Conservation (phyloP, 106 monocot species). For the Allium cepa region DNA sequence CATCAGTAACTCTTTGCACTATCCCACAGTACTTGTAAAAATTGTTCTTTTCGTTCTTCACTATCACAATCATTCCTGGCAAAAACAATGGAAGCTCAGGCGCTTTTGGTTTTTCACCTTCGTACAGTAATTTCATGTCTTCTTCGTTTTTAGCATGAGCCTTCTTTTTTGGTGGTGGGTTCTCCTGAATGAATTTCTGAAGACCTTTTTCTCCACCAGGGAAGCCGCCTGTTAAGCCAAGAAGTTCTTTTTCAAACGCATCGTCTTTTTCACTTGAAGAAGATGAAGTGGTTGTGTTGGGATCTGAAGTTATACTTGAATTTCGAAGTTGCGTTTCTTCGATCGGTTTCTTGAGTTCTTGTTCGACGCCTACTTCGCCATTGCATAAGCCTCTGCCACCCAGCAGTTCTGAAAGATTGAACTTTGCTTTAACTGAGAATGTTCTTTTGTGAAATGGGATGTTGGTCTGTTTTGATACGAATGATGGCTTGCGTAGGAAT, state of each 20-base stretch:
- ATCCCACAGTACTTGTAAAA: constrained; percentile 80
- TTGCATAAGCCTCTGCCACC: constrained; percentile 88
- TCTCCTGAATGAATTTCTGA: constrained; percentile 48
- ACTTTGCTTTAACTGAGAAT: constrained; percentile 36
- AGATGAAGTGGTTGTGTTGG: not conserved
- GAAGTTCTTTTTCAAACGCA: constrained; percentile 84
- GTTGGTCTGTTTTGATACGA: constrained; percentile 1
- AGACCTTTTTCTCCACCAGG: constrained; percentile 92
- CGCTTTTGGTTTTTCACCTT: constrained; percentile 28
- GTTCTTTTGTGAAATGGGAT: not conserved
- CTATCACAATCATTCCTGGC: constrained; percentile 92
- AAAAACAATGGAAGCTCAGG: constrained; percentile 82
- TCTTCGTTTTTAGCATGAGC: too few species aligned
- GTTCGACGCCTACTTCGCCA: constrained; percentile 58
- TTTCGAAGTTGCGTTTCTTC: not conserved
- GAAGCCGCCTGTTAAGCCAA: constrained; percentile 93
- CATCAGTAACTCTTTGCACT: constrained; percentile 90
- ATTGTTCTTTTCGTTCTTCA: constrained; percentile 69
- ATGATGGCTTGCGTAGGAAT: not conserved
- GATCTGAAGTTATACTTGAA: not conserved
- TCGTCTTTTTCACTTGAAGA: constrained; percentile 1
- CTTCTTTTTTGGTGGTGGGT: constrained; percentile 34
- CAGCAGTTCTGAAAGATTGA: constrained; percentile 55
- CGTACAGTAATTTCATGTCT: not conserved
- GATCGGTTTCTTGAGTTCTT: constrained; percentile 35